Evolutionary conservation across 352 stramenopile species (phyloP).

Genomic region (Thalassiosira exigua): DNA sequence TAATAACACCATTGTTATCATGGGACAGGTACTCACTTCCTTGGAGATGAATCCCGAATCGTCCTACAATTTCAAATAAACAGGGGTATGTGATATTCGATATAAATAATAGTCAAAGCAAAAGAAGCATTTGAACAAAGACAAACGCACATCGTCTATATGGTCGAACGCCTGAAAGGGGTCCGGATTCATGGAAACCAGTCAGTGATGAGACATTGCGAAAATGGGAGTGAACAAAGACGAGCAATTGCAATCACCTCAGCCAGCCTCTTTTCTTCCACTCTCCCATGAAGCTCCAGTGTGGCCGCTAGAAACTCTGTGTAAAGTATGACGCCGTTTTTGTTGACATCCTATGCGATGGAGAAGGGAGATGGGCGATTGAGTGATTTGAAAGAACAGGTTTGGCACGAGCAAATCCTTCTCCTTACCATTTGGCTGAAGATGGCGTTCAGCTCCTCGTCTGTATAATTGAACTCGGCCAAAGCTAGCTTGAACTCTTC

Average conservation of each 20-base stretch:
- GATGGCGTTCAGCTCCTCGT: constrained; percentile 67
- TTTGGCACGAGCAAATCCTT: neutral
- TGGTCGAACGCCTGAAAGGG: constrained; percentile 83
- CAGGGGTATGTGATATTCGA: too few species aligned
- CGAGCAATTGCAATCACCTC: constrained; percentile 81
- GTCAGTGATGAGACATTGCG: too few species aligned
- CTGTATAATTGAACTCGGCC: constrained; percentile 57
- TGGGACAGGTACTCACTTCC: constrained; percentile 86
- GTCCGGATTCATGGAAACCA: too few species aligned
- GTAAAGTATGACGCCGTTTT: constrained; percentile 87
- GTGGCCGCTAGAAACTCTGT: constrained; percentile 95
- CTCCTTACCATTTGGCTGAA: constrained; percentile 57
- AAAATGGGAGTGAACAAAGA: too few species aligned
- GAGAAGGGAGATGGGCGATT: too few species aligned
- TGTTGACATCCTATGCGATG: constrained; percentile 47
- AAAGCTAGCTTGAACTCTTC: constrained; percentile 77
- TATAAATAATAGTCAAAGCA: neutral
- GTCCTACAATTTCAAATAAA: too few species aligned
- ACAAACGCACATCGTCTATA: constrained; percentile 79
- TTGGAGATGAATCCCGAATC: constrained; percentile 89
- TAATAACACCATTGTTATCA: too few species aligned
- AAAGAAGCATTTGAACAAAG: neutral
- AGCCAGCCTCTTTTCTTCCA: constrained; percentile 90
- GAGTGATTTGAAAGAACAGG: neutral
- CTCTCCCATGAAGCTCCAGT: constrained; percentile 88